A percentile compares a stretch with the other conserved stretches of the same genome.
These are phyloP conservation scores for apple (Malus domestica) DNA, from an alignment of 306 rosid species.

Conservation along the genomic window DNA sequence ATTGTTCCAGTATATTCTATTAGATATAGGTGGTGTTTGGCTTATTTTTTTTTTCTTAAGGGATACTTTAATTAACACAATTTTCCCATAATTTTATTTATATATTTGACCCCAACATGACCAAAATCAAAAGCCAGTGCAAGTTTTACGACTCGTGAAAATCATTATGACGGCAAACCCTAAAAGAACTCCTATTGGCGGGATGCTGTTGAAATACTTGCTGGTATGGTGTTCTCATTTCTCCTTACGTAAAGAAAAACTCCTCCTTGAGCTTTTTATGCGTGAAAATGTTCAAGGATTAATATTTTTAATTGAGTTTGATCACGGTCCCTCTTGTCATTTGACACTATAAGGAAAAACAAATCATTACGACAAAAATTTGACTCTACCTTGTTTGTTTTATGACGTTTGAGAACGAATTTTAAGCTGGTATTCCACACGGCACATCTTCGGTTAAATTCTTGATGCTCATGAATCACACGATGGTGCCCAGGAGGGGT, in stretches of 20 bases:
- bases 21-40: no score
- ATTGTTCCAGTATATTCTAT: no score
- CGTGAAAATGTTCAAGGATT: background rate
- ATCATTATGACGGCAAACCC: background rate
- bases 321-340: background rate
- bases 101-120: background rate
- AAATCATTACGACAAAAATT: background rate
- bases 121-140: background rate
- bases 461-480: no score
- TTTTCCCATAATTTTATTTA: background rate
- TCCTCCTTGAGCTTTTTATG: background rate
- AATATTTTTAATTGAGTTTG: background rate
- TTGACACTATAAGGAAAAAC: no score
- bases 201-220: no score
- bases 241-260: no score
- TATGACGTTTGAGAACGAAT: no score
- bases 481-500: accelerated
- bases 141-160: background rate
- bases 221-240: no score
- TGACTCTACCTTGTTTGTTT: background rate
- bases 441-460: no score
- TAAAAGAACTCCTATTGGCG: background rate
- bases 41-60: background rate
- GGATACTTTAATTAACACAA: background rate
- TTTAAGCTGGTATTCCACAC: no score